Conservation (phyloP, 2,329 filamentous ascomycete genomes). For the Fusarium pseudocircinatum region DNA sequence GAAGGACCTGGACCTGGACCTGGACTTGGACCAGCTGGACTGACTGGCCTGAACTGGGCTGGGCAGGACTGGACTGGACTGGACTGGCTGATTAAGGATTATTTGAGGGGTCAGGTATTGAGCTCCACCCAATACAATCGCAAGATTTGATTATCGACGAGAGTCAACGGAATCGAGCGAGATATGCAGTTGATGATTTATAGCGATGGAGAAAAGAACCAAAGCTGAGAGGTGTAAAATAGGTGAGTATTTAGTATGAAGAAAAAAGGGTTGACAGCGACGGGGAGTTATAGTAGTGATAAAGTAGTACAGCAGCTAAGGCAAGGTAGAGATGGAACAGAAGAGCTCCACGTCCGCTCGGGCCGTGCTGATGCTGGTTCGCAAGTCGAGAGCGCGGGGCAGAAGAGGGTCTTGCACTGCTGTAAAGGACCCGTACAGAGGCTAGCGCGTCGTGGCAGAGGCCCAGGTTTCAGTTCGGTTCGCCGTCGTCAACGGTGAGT, state of each 20-base stretch:
- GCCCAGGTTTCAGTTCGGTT: slow-evolving; percentile 44
- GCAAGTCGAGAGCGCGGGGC: slow-evolving; percentile 32
- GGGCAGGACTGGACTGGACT: not conserved
- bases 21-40: not conserved
- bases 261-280: slow-evolving; percentile 14
- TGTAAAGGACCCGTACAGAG: slow-evolving; percentile 3
- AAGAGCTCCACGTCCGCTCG: slow-evolving; percentile 37
- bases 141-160: slow-evolving; percentile 14
- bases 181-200: slow-evolving; percentile 17
- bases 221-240: not conserved
- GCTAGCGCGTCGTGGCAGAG: slow-evolving; percentile 38
- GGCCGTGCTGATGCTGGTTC: slow-evolving; percentile 35
- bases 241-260: not conserved
- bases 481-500: slow-evolving; percentile 42
- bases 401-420: slow-evolving; percentile 26
- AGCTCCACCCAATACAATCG: slow-evolving; percentile 36
- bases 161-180: not conserved
- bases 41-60: not conserved
- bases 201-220: not conserved
- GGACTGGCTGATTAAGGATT: slow-evolving; percentile 33
- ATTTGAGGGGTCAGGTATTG: slow-evolving; percentile 31
- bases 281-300: slow-evolving; percentile 10
- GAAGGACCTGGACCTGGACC: not conserved
- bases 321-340: slow-evolving; percentile 27
- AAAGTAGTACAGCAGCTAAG: slow-evolving; percentile 1